Conservation (phyloP, 345 rosid genomes). For the Mercurialis annua region DNA sequence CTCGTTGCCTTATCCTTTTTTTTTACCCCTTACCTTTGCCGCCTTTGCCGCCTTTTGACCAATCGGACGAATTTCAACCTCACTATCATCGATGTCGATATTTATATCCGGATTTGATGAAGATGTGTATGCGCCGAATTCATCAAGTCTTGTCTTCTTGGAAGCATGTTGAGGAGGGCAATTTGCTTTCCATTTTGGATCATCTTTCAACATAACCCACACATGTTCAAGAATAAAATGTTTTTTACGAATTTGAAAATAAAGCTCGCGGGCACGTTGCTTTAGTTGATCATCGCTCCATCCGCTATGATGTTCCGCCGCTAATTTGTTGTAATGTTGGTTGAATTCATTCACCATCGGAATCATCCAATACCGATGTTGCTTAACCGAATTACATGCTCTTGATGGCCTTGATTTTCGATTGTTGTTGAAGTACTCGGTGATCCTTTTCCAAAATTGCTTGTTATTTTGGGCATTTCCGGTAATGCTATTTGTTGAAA, state of each 20-base stretch:
- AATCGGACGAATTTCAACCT: not conserved
- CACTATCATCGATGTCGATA: not conserved
- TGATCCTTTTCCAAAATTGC: too few relatives aligned
- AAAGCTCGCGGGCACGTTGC: not conserved
- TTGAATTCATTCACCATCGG: not conserved
- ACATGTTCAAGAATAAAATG: not conserved
- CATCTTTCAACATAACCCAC: not conserved
- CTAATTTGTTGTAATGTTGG: not conserved
- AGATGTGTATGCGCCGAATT: not conserved
- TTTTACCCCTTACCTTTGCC: not conserved
- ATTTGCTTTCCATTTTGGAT: not conserved
- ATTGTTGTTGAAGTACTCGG: too few relatives aligned
- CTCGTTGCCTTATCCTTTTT: not conserved
- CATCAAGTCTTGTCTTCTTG: not conserved
- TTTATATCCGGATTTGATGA: not conserved
- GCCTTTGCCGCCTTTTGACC: not conserved
- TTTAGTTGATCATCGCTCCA: not conserved
- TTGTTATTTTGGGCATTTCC: too few relatives aligned
- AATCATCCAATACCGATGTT: not conserved
- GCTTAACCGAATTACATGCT: not conserved
- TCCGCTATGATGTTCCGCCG: not conserved
- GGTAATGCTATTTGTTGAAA: too few relatives aligned
- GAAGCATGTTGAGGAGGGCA: not conserved
- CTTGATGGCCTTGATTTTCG: not conserved
- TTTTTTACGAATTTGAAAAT: not conserved